Evolutionary conservation across 2,329 filamentous ascomycete genomes (phyloP).

Genomic region (Alternaria consortialis): DNA sequence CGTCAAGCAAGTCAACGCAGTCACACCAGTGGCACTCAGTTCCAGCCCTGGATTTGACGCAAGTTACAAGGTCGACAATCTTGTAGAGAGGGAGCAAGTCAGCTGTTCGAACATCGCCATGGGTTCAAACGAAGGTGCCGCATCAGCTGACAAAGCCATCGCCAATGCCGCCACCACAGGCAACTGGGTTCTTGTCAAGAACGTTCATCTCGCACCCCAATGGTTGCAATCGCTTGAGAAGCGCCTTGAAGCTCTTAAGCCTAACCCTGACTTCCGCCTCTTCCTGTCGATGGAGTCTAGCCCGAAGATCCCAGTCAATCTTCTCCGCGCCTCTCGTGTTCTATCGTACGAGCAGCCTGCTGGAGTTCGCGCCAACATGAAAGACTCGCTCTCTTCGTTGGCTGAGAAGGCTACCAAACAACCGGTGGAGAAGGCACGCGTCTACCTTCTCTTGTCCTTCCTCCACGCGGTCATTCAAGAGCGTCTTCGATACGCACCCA

Average conservation of each 20-base stretch:
- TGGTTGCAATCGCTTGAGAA: slow-evolving; percentile 99
- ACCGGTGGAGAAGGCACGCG: slow-evolving; percentile 87
- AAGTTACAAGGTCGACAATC: slow-evolving; percentile 96
- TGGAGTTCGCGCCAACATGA: slow-evolving; percentile 97
- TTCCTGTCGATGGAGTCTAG: slow-evolving; percentile 99
- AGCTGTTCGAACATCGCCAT: slow-evolving; percentile 97
- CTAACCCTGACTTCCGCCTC: slow-evolving; percentile 89
- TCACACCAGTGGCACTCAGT: slow-evolving; percentile 86
- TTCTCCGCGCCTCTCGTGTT: slow-evolving; percentile 90
- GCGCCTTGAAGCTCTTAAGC: slow-evolving; percentile 92
- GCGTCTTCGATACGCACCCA: slow-evolving; percentile 90
- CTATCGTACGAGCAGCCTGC: slow-evolving; percentile 99
- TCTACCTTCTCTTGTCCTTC: slow-evolving; percentile 93
- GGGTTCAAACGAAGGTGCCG: slow-evolving; percentile 94
- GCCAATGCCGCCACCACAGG: slow-evolving; percentile 89
- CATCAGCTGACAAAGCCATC: slow-evolving; percentile 94
- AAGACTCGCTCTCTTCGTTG: slow-evolving; percentile 89
- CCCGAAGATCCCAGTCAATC: slow-evolving; percentile 94
- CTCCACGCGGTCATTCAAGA: slow-evolving; percentile 96
- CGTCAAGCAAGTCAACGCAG: slow-evolving; percentile 82
- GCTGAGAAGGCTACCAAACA: slow-evolving; percentile 78
- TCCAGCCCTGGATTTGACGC: slow-evolving; percentile 98
- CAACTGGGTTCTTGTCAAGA: slow-evolving; percentile 98
- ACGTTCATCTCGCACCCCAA: slow-evolving; percentile 93
- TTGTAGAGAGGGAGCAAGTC: slow-evolving; percentile 84